These are phyloP conservation scores for Rhodosporidiobolus odoratus DNA, from an alignment of 768 basidiomycete genomes.

Conservation along the genomic window DNA sequence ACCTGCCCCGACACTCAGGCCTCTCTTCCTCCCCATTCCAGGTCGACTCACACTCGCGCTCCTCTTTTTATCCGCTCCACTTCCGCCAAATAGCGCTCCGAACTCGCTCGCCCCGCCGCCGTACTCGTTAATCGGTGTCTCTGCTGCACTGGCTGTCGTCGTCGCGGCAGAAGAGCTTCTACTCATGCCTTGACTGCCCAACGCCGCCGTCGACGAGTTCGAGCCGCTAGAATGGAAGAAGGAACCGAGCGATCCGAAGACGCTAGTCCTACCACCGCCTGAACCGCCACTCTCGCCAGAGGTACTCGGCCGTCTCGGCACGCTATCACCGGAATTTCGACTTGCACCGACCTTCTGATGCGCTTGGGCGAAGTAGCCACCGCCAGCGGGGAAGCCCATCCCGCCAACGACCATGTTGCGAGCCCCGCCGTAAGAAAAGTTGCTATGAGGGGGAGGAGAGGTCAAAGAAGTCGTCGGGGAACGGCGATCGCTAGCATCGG, in stretches of 20 bases:
- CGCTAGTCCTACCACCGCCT: slow-evolving; percentile 8
- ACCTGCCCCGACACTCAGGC: slow-evolving; percentile 31
- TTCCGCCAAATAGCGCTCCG: slow-evolving; percentile 29
- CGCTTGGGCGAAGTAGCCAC: slow-evolving; percentile 21
- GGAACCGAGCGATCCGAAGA: slow-evolving; percentile 17
- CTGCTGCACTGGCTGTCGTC: not conserved
- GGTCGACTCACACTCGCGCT: not conserved
- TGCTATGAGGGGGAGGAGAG: not conserved
- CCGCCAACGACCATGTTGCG: slow-evolving; percentile 14
- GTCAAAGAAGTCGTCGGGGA: not conserved
- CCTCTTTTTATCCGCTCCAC: not conserved
- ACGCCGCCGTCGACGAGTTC: not conserved
- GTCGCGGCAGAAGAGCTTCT: slow-evolving; percentile 8
- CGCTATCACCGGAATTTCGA: not conserved
- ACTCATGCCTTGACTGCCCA: slow-evolving; percentile 5
- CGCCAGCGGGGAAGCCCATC: slow-evolving; percentile 6
- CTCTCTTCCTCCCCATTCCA: slow-evolving; percentile 16
- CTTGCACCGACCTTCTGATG: not conserved
- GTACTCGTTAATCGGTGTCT: not conserved
- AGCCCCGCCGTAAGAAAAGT: slow-evolving; percentile 5
- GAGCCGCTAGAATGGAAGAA: slow-evolving; percentile 5
- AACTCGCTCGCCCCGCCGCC: slow-evolving; percentile 29
- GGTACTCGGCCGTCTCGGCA: not conserved
- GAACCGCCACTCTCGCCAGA: not conserved
- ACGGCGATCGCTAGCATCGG: slow-evolving; percentile 22